Percentiles rank a stretch among this genome's conserved stretches.
phyloP scores from a whole-genome alignment of 495 filamentous ascomycete genomes.

The Aspergillus funiculosus region DNA sequence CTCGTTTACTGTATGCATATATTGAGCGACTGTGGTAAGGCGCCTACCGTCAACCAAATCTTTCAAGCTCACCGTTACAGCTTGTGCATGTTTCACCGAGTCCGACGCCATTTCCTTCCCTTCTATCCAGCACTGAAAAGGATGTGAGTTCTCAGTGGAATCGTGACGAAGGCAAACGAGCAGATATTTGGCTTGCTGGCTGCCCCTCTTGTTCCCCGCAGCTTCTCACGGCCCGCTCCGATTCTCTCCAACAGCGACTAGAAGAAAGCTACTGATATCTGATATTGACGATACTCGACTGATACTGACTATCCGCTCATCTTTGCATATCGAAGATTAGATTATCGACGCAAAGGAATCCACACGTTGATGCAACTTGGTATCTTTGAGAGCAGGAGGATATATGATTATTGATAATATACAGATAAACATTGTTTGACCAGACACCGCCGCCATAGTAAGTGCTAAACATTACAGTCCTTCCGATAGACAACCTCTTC shows the following conservation, averaged over 20 bases:
- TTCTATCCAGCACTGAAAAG: neutral
- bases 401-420: too few relatives aligned
- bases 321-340: neutral
- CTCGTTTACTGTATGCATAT: too few relatives aligned
- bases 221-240: constrained; percentile 15
- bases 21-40: too few relatives aligned
- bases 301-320: neutral
- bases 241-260: too few relatives aligned
- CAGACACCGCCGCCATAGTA: too few relatives aligned
- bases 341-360: too few relatives aligned
- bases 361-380: too few relatives aligned
- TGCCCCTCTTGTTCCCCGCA: constrained; percentile 8
- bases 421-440: too few relatives aligned
- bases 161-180: neutral
- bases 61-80: constrained; percentile 51
- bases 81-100: constrained; percentile 29
- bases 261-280: too few relatives aligned
- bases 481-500: too few relatives aligned
- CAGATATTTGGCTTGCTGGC: neutral
- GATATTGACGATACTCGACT: too few relatives aligned
- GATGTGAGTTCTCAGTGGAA: neutral
- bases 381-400: constrained; percentile 2
- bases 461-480: too few relatives aligned
- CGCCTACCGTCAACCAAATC: constrained; percentile 41
- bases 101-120: constrained; percentile 19